Base-by-base conservation (phyloP, 2,329 filamentous ascomycete species). In the Coniosporium tulheliwenetii region DNA sequence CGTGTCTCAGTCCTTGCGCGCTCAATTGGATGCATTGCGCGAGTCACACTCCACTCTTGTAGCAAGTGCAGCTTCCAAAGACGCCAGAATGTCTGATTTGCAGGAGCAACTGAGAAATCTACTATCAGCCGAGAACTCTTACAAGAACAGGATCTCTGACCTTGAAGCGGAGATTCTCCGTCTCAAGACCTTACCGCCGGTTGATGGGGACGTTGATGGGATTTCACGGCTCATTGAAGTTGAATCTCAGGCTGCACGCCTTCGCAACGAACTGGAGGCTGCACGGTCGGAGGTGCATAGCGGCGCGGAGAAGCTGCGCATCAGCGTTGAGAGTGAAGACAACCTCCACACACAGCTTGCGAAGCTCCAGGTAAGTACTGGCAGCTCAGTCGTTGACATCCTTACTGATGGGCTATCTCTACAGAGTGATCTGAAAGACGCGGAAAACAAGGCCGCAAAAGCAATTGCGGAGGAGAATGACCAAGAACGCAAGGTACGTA, bases 91-190 rank as follows among this genome's bases (percentile, higher is more conserved):
- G 10, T 31, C 33, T 2, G 44, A 47, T 12, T 26, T 37, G 29
- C 39, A 26, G 12, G 7, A 29, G 29, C 19, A 41, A 29, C 14
- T 41, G 10, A 29, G 33, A 14, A 29, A 10, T 5, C 19, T 38
- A 13, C 31, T 34, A 9, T 34, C 15, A 32, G 38, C 9, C n/a
- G 41, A 46, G 19, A 58, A 10, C 46, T 62, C 8, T 13, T 19
- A 13, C 10, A n/a, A 26, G n/a, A 12, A 37, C 13, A 37, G 16
- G 15, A n/a, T 37, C 5, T 12, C 16, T 37, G 12, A 19, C 10
- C 36, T 37, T 19, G 36, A 37, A 19, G 36, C 36, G 15, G 36
- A 14, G 16, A 19, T 15, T 12, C 16, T 19, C 10, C 10, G n/a
- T 12, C 16, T 37, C 13, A 14, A 37, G 36, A 37, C 12, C 13